A percentile compares a stretch with the other conserved stretches of the same genome.
Evolutionary conservation across 129 eudicot genomes (phyloP).

Genomic region (Cynara cardunculus): DNA sequence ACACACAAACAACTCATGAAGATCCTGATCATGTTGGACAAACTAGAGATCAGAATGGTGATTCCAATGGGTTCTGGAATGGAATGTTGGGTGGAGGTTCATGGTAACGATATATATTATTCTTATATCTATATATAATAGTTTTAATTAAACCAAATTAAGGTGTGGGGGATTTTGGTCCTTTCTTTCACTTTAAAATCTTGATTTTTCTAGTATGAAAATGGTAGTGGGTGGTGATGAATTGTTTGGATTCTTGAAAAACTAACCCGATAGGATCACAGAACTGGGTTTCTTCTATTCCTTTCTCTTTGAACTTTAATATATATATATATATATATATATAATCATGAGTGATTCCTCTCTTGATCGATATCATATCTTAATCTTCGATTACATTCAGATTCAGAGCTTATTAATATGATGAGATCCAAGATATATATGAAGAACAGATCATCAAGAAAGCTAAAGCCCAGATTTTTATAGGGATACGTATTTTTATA

Average conservation of each 20-base stretch:
- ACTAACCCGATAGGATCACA: conserved; percentile 38
- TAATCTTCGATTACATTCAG: neutral
- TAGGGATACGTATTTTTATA: neutral
- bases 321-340: neutral
- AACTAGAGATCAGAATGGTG: conserved; percentile 45
- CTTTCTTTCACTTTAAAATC: conserved; percentile 15
- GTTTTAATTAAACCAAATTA: neutral
- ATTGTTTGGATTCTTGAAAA: conserved; percentile 37
- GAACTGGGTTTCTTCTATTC: conserved; percentile 14
- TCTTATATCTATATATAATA: neutral
- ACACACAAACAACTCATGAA: conserved; percentile 23
- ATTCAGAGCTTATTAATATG: neutral
- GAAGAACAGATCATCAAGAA: conserved; percentile 20
- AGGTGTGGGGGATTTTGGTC: conserved; percentile 10
- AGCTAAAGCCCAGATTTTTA: conserved; percentile 33
- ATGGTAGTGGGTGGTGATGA: conserved; percentile 28
- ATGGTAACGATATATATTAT: conserved; percentile 42
- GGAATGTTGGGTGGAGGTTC: conserved; percentile 77
- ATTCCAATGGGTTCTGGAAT: conserved; percentile 70
- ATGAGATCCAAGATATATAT: conserved; percentile 11
- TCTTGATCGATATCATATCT: neutral
- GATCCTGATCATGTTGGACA: conserved; percentile 17
- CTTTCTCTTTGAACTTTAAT: neutral
- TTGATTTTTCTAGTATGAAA: conserved; percentile 19
- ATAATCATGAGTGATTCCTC: neutral